These are phyloP conservation scores for Phoma sp. DNA, from an alignment of 2,329 filamentous ascomycete species.

Conservation along the genomic window DNA sequence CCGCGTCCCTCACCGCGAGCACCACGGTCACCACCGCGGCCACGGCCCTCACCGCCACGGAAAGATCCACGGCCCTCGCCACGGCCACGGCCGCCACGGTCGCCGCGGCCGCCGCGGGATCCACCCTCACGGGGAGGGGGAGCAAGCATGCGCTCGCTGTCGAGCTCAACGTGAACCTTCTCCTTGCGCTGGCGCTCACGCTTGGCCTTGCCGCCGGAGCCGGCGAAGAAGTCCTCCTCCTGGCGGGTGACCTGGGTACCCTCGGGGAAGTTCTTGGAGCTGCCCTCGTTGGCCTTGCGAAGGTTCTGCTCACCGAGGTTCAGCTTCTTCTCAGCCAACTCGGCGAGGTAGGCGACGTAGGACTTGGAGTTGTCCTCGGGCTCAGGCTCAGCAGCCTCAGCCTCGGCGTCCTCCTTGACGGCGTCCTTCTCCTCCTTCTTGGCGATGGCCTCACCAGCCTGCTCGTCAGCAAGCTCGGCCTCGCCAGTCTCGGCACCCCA, in stretches of 20 bases:
- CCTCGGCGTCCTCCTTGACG: slow-evolving; percentile 42
- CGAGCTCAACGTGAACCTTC: slow-evolving; percentile 88
- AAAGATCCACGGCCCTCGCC: slow-evolving; percentile 58
- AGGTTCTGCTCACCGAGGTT: slow-evolving; percentile 71
- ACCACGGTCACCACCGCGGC: slow-evolving; percentile 58
- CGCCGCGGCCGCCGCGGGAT: slow-evolving; percentile 56
- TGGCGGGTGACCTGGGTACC: slow-evolving; percentile 67
- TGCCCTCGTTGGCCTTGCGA: slow-evolving; percentile 92
- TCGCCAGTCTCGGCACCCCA: slow-evolving; percentile 86
- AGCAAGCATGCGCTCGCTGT: slow-evolving; percentile 65
- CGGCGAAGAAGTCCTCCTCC: slow-evolving; percentile 77
- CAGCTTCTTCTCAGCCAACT: slow-evolving; percentile 76
- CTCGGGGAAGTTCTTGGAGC: slow-evolving; percentile 91
- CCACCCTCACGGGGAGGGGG: slow-evolving; percentile 59
- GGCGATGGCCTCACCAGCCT: slow-evolving; percentile 88
- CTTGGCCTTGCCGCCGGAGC: slow-evolving; percentile 73
- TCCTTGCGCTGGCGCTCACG: slow-evolving; percentile 89
- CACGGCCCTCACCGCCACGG: slow-evolving; percentile 59
- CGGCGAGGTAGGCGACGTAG: slow-evolving; percentile 85
- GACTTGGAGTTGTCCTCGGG: slow-evolving; percentile 88
- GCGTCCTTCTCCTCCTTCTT: slow-evolving; percentile 79
- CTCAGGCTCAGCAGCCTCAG: slow-evolving; percentile 58
- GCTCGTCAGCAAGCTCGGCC: slow-evolving; percentile 88
- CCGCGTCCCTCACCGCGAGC: slow-evolving; percentile 56
- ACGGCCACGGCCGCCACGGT: slow-evolving; percentile 55